Conservation (phyloP, 1,284 basidiomycete species). For the Amylostereum areolatum region DNA sequence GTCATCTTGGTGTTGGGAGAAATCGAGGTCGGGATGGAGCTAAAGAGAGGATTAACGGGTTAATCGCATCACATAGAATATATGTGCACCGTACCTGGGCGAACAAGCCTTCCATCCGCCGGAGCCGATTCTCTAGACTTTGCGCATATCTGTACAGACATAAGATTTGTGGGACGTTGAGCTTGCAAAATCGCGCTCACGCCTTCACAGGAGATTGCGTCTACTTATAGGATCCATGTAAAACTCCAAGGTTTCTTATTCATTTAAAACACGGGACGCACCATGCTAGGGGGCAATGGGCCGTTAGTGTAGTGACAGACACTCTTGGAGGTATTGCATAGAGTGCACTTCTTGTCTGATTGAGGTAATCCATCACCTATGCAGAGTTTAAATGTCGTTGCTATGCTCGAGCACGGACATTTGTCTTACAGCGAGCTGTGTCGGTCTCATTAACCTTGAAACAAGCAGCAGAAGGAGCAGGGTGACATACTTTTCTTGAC, state of each 20-base stretch:
- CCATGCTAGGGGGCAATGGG: not conserved
- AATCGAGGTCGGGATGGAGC: constrained; percentile 46
- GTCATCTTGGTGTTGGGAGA: constrained; percentile 41
- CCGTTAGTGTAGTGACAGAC: not conserved
- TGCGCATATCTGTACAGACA: constrained; percentile 55
- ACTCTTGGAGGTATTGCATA: not conserved
- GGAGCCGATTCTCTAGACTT: constrained; percentile 62
- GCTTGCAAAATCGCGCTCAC: not conserved
- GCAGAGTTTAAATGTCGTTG: not conserved
- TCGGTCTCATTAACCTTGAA: not conserved
- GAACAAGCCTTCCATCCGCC: constrained; percentile 66
- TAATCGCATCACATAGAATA: not conserved
- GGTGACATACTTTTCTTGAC: not conserved
- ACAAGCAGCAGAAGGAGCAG: not conserved
- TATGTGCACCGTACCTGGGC: constrained; percentile 37
- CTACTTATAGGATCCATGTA: not conserved
- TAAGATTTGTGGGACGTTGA: not conserved
- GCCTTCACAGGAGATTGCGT: not conserved
- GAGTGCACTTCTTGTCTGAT: not conserved
- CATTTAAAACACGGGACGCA: not conserved
- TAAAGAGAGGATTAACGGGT: constrained; percentile 13
- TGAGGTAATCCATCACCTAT: not conserved
- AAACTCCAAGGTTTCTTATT: not conserved
- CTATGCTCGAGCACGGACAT: not conserved
- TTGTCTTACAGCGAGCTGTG: not conserved